Percentiles rank a stretch among this genome's conserved stretches.
These are phyloP conservation scores for Aspergillus campestris DNA, from an alignment of 495 filamentous ascomycete species.

Conservation along the genomic window DNA sequence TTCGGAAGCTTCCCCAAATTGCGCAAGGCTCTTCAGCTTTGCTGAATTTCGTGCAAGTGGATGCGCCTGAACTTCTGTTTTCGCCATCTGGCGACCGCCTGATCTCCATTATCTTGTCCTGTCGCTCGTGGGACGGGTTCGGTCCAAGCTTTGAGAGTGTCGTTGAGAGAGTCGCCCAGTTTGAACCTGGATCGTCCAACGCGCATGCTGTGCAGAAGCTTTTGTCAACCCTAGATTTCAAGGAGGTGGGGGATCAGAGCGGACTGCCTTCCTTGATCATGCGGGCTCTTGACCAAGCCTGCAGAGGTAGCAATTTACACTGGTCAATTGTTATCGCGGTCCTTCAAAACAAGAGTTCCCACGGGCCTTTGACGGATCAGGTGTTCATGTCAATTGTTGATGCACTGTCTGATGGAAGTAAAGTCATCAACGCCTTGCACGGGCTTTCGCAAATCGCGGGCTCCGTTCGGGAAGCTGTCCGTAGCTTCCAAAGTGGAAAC, in stretches of 20 bases:
- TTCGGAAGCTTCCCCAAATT: slow-evolving; percentile 35
- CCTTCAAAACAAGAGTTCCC: slow-evolving; percentile 36
- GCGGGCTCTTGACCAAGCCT: slow-evolving; percentile 28
- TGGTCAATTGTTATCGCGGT: slow-evolving; percentile 40
- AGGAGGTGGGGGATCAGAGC: slow-evolving; percentile 25
- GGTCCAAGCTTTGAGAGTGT: slow-evolving; percentile 30
- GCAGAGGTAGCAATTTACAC: slow-evolving; percentile 28
- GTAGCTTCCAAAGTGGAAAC: slow-evolving; percentile 32
- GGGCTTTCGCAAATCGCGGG: slow-evolving; percentile 33
- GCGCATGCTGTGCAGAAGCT: slow-evolving; percentile 32
- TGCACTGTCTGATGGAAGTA: slow-evolving; percentile 26
- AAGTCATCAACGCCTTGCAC: slow-evolving; percentile 24
- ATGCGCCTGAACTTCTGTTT: slow-evolving; percentile 42
- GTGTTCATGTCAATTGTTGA: slow-evolving; percentile 34
- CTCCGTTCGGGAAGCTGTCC: slow-evolving; percentile 26
- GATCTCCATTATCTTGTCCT: slow-evolving; percentile 31
- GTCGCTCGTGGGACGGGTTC: slow-evolving; percentile 35
- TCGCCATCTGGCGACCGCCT: slow-evolving; percentile 46
- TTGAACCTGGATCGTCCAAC: slow-evolving; percentile 33
- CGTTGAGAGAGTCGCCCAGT: slow-evolving; percentile 28
- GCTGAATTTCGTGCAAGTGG: slow-evolving; percentile 33
- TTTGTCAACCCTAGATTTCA: slow-evolving; percentile 32
- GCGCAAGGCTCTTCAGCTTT: slow-evolving; percentile 27
- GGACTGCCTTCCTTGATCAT: slow-evolving; percentile 30
- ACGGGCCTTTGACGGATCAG: slow-evolving; percentile 30